Percentiles rank a stretch among this genome's conserved stretches.
phyloP scores from a whole-genome alignment of 169 alveolate genomes.

The Babesia bigemina region DNA sequence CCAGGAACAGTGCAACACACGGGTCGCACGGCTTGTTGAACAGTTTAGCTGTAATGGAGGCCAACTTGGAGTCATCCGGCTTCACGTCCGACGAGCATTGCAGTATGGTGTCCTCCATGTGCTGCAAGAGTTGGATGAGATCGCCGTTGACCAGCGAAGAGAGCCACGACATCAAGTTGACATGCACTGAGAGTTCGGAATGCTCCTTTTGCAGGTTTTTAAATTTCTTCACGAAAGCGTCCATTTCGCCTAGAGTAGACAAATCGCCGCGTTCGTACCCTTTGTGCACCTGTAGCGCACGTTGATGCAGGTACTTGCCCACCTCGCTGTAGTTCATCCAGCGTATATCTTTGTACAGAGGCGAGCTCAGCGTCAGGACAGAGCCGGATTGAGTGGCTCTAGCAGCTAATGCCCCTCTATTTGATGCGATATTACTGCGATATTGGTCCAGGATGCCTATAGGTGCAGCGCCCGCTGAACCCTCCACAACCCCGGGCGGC shows the following conservation, averaged over 20 bases:
- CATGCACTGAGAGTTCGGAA: constrained; percentile 85
- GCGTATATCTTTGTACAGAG: constrained; percentile 75
- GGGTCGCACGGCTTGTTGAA: constrained; percentile 58
- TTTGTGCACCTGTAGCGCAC: constrained; percentile 84
- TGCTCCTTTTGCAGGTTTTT: constrained; percentile 86
- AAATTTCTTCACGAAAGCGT: constrained; percentile 82
- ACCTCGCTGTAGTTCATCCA: constrained; percentile 80
- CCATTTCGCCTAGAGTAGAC: constrained; percentile 82
- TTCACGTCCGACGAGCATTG: constrained; percentile 58
- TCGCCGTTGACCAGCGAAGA: constrained; percentile 75
- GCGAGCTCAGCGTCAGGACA: constrained; percentile 43
- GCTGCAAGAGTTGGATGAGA: constrained; percentile 69
- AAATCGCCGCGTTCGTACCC: constrained; percentile 84
- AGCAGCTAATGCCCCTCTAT: background rate
- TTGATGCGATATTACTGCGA: constrained; percentile 4
- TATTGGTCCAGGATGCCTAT: constrained; percentile 21
- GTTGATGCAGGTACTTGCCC: constrained; percentile 82
- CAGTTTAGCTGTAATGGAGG: constrained; percentile 32
- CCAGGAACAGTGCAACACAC: constrained; percentile 58
- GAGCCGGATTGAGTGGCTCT: background rate
- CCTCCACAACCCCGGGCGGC: constrained; percentile 53
- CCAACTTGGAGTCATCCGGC: constrained; percentile 42
- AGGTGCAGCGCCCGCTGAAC: constrained; percentile 11
- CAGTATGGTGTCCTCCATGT: constrained; percentile 81
- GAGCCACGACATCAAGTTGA: constrained; percentile 83